These are phyloP conservation scores for Pseudocercospora ulei DNA, from an alignment of 2,329 filamentous ascomycete species.

Conservation along the genomic window DNA sequence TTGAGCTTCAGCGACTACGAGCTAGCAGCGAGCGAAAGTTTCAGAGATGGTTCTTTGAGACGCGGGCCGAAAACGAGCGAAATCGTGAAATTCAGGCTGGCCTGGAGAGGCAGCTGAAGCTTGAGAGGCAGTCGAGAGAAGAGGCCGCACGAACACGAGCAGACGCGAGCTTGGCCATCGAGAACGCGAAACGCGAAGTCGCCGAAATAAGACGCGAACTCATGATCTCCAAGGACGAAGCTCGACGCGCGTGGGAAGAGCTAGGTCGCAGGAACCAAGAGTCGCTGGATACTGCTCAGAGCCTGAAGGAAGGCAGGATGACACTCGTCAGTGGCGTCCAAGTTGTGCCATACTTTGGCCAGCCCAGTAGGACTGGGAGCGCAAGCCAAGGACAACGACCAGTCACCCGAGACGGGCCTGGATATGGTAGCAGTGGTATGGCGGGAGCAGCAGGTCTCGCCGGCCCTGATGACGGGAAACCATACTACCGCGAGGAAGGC, in stretches of 20 bases:
- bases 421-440: constrained; percentile 27
- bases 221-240: constrained; percentile 90
- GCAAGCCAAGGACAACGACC: constrained; percentile 35
- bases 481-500: constrained; percentile 45
- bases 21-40: constrained; percentile 96
- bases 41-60: constrained; percentile 97
- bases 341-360: constrained; percentile 58
- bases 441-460: constrained; percentile 25
- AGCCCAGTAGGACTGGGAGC: constrained; percentile 35
- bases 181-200: constrained; percentile 40
- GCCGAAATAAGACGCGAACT: constrained; percentile 86
- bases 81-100: constrained; percentile 72
- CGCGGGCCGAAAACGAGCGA: constrained; percentile 74
- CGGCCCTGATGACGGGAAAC: constrained; percentile 36
- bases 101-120: constrained; percentile 63
- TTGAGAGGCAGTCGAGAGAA: constrained; percentile 60
- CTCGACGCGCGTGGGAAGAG: constrained; percentile 92
- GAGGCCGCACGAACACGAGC: constrained; percentile 47
- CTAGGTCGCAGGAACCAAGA: constrained; percentile 86
- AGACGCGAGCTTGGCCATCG: constrained; percentile 25
- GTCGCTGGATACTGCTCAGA: constrained; percentile 74
- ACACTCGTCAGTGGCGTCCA: constrained; percentile 88
- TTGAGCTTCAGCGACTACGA: constrained; percentile 84
- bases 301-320: constrained; percentile 76
- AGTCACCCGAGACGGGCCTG: constrained; percentile 33